Conservation (phyloP, 768 basidiomycete species). For the Xanthoconium purpureum region DNA sequence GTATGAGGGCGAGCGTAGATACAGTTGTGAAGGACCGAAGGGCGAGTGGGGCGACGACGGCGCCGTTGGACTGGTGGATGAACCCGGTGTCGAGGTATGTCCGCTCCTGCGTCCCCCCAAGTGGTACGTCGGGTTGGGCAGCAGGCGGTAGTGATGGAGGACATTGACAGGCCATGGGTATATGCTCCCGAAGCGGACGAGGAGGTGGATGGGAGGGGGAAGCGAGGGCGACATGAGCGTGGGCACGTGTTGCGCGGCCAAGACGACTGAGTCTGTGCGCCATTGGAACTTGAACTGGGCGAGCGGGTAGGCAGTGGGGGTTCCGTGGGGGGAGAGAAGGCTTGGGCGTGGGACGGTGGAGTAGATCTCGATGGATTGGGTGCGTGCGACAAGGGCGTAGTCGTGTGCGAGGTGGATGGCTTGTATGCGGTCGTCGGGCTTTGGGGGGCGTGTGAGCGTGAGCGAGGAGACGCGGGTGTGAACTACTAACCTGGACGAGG, state of each 20-base stretch:
- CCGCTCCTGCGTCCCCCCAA: background rate
- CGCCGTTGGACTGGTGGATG: background rate
- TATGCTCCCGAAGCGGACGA: constrained; percentile 57
- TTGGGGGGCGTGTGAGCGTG: background rate
- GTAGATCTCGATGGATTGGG: constrained; percentile 43
- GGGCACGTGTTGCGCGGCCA: constrained; percentile 32
- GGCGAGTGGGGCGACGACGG: background rate
- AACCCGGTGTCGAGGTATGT: background rate
- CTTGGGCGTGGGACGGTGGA: constrained; percentile 26
- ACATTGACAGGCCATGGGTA: constrained; percentile 70
- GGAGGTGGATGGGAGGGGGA: constrained; percentile 42
- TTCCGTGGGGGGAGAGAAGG: constrained; percentile 12
- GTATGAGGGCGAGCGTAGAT: background rate
- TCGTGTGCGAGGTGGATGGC: constrained; percentile 42
- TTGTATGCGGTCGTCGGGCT: constrained; percentile 38
- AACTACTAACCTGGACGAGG: constrained; percentile 30
- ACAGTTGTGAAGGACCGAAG: background rate
- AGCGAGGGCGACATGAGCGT: background rate
- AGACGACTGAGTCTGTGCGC: constrained; percentile 51
- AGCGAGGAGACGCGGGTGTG: too few relatives aligned
- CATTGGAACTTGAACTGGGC: constrained; percentile 50
- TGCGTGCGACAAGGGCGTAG: constrained; percentile 46
- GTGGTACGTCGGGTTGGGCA: constrained; percentile 41
- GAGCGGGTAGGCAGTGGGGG: constrained; percentile 40
- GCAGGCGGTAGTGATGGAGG: constrained; percentile 59